phyloP scores from a whole-genome alignment of 139 green algal species.

The Klebsormidium nitens region DNA sequence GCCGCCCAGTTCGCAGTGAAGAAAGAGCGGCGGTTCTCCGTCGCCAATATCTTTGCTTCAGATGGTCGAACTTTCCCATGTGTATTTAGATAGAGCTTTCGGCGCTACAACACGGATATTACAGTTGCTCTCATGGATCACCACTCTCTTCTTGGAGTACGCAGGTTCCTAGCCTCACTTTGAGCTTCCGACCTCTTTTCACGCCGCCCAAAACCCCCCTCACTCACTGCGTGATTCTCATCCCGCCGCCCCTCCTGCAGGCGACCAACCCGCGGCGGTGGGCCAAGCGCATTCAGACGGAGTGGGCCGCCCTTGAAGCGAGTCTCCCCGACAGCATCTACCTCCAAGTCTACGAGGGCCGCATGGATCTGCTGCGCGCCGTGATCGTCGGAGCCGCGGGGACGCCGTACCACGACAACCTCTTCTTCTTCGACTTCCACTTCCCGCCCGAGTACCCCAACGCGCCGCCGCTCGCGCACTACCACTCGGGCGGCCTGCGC shows the following conservation, averaged over 20 bases:
- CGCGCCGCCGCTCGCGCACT: conserved; percentile 41
- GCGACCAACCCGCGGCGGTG: conserved; percentile 16
- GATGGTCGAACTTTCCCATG: too few relatives aligned
- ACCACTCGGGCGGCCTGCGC: conserved; percentile 44
- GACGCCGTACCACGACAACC: conserved; percentile 52
- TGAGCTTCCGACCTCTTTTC: too few relatives aligned
- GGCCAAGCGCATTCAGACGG: conserved; percentile 24
- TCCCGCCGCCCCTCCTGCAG: background rate
- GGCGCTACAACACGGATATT: too few relatives aligned
- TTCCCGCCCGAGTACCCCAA: conserved; percentile 45
- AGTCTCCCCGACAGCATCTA: conserved; percentile 29
- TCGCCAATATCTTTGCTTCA: too few relatives aligned
- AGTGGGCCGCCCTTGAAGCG: conserved; percentile 18
- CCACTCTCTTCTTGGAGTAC: too few relatives aligned
- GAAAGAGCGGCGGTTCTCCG: too few relatives aligned
- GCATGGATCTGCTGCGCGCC: conserved; percentile 45
- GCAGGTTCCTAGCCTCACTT: too few relatives aligned
- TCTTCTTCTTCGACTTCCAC: conserved; percentile 59
- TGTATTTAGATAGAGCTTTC: too few relatives aligned
- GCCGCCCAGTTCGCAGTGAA: too few relatives aligned
- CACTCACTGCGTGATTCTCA: too few relatives aligned
- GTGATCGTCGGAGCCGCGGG: conserved; percentile 41
- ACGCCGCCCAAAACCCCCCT: too few relatives aligned
- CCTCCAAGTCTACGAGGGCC: conserved; percentile 43
- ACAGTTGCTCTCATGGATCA: too few relatives aligned